phyloP scores from a whole-genome alignment of 345 rosid genomes.

The Noccaea caerulescens region DNA sequence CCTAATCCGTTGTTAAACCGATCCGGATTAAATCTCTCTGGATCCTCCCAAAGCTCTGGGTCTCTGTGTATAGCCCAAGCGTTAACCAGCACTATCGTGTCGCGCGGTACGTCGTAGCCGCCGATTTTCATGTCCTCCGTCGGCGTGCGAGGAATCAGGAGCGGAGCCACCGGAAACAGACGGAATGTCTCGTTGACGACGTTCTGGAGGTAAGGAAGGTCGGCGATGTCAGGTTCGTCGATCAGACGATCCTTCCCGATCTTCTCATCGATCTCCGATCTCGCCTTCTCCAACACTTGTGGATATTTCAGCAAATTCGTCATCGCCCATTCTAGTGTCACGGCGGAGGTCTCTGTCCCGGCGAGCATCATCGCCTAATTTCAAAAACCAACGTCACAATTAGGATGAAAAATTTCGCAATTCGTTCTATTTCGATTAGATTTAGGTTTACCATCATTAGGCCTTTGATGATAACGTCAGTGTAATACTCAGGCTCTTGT shows the following conservation, averaged over 20 bases:
- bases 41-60: constrained; percentile 51
- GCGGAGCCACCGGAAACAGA: constrained; percentile 48
- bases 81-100: constrained; percentile 51
- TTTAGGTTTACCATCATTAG: constrained; percentile 34
- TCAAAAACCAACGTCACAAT: too few relatives aligned
- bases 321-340: constrained; percentile 58
- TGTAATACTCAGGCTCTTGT: constrained; percentile 49
- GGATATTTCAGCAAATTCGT: constrained; percentile 54
- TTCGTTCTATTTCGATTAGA: too few relatives aligned
- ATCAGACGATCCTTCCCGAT: constrained; percentile 45
- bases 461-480: constrained; percentile 47
- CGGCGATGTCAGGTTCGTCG: constrained; percentile 47
- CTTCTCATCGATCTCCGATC: constrained; percentile 32
- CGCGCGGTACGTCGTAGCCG: constrained; percentile 48
- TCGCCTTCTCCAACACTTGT: constrained; percentile 36
- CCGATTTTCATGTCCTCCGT: constrained; percentile 47
- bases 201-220: constrained; percentile 48
- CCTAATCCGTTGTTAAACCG: constrained; percentile 41
- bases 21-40: constrained; percentile 51
- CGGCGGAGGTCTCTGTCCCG: constrained; percentile 56
- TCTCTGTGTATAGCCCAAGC: constrained; percentile 61
- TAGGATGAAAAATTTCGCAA: too few relatives aligned
- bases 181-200: constrained; percentile 45
- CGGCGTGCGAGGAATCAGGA: constrained; percentile 51
- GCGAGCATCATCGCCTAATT: constrained; percentile 38